Percentiles rank a stretch among this genome's conserved stretches.
phyloP scores from a whole-genome alignment of 2,329 filamentous ascomycete species.

The Teratosphaeria nubilosa region DNA sequence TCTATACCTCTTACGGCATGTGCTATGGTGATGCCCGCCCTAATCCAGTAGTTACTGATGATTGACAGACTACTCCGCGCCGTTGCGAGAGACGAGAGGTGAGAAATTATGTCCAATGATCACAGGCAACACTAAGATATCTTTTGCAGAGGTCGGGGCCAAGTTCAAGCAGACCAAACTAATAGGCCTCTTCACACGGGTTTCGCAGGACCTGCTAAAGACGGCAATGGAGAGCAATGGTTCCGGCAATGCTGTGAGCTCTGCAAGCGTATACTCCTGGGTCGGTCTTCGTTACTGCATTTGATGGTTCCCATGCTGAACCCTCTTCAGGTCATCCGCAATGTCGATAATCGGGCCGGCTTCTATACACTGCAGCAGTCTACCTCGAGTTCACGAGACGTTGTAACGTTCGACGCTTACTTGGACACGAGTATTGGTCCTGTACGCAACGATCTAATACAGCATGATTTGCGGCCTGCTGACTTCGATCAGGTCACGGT shows the following conservation, averaged over 20 bases:
- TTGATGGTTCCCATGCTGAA: not conserved
- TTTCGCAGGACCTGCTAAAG: constrained; percentile 46
- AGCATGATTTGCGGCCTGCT: not conserved
- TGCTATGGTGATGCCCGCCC: constrained; percentile 9
- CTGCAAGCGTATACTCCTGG: constrained; percentile 38
- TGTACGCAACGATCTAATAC: not conserved
- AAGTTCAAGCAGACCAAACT: constrained; percentile 57
- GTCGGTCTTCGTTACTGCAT: constrained; percentile 32
- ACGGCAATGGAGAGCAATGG: constrained; percentile 42
- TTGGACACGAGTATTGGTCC: constrained; percentile 47
- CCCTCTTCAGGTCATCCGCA: constrained; percentile 28
- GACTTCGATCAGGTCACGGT: constrained; percentile 32
- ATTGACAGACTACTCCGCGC: constrained; percentile 46
- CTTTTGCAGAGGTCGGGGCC: constrained; percentile 35
- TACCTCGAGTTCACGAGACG: constrained; percentile 41
- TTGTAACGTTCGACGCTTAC: constrained; percentile 44
- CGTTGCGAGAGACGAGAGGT: constrained; percentile 48
- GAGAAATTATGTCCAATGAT: not conserved
- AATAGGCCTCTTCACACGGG: constrained; percentile 48
- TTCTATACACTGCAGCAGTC: constrained; percentile 52
- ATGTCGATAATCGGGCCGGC: constrained; percentile 44
- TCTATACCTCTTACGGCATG: constrained; percentile 45
- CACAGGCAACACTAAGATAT: not conserved
- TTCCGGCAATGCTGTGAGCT: constrained; percentile 33
- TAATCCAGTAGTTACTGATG: constrained; percentile 27